Evolutionary conservation across 169 alveolate species (phyloP).

Genomic region (Cyclospora cayetanensis): DNA sequence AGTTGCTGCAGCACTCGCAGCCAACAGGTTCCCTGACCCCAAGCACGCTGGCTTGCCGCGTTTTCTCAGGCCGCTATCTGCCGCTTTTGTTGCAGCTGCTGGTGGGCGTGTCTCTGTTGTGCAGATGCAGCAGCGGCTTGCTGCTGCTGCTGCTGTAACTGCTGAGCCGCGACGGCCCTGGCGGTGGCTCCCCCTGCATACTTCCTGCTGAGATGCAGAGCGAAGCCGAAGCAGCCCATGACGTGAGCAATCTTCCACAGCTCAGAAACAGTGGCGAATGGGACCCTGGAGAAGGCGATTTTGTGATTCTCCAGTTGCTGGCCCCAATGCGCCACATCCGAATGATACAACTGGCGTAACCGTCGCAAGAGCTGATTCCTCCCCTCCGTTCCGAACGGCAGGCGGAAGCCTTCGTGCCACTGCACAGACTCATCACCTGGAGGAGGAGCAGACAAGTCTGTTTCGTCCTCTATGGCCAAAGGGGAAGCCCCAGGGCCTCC

Average conservation of each 20-base stretch:
- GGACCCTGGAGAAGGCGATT: slow-evolving; percentile 52
- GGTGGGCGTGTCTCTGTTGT: too few species aligned
- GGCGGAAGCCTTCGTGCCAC: slow-evolving; percentile 70
- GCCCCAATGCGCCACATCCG: slow-evolving; percentile 67
- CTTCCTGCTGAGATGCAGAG: neutral
- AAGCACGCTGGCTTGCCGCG: too few species aligned
- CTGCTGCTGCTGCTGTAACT: neutral
- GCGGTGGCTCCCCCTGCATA: slow-evolving; percentile 3
- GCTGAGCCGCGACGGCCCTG: neutral
- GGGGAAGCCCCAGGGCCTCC: too few species aligned
- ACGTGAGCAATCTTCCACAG: slow-evolving; percentile 65
- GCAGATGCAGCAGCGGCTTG: neutral
- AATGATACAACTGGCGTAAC: slow-evolving; percentile 54
- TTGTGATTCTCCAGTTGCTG: slow-evolving; percentile 18
- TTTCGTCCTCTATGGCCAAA: neutral
- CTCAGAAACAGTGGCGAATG: slow-evolving; percentile 70
- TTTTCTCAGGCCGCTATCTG: too few species aligned
- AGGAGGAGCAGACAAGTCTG: neutral
- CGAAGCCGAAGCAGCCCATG: slow-evolving; percentile 59
- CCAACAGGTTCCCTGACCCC: too few species aligned
- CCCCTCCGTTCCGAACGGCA: slow-evolving; percentile 73
- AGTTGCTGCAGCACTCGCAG: too few species aligned
- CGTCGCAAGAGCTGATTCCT: slow-evolving; percentile 59
- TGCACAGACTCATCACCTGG: neutral
- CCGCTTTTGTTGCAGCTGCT: too few species aligned